Percentiles rank a stretch among this genome's conserved stretches.
phyloP scores from a whole-genome alignment of 495 filamentous ascomycete genomes.

The Penicillium roqueforti region DNA sequence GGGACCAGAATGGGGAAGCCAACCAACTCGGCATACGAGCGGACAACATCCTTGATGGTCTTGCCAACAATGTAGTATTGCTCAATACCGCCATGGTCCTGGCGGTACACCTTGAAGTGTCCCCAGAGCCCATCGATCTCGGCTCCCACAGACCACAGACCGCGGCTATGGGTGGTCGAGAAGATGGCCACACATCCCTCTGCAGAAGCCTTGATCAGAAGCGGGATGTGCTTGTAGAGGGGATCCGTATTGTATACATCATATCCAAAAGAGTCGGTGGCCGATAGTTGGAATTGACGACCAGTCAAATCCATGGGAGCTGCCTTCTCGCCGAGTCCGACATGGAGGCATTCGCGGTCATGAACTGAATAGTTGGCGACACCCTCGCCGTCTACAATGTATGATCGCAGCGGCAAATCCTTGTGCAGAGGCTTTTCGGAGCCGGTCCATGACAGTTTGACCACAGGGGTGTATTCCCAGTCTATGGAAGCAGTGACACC shows the following conservation, averaged over 20 bases:
- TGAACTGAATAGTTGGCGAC: conserved; percentile 58
- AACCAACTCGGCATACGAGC: conserved; percentile 59
- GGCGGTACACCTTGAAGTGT: conserved; percentile 65
- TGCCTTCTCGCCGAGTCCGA: conserved; percentile 65
- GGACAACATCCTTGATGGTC: conserved; percentile 59
- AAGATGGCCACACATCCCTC: conserved; percentile 61
- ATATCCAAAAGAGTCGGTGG: conserved; percentile 67
- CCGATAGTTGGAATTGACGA: conserved; percentile 59
- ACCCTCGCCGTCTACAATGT: conserved; percentile 53
- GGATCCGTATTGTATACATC: conserved; percentile 66
- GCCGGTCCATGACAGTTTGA: conserved; percentile 51
- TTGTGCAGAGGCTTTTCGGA: conserved; percentile 47
- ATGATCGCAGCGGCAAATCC: conserved; percentile 60
- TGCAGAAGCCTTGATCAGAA: conserved; percentile 59
- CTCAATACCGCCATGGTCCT: conserved; percentile 65
- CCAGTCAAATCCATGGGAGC: conserved; percentile 68
- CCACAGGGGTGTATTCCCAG: conserved; percentile 53
- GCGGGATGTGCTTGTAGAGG: conserved; percentile 68
- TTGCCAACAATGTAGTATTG: conserved; percentile 64
- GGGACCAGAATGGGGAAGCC: conserved; percentile 62
- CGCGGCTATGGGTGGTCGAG: conserved; percentile 58
- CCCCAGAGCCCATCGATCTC: conserved; percentile 70
- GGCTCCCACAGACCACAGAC: conserved; percentile 61
- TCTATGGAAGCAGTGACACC: conserved; percentile 49
- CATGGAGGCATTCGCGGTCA: conserved; percentile 54